Base-by-base conservation (phyloP, 2,329 filamentous ascomycete genomes). In the Hymenotorrendiella dingleyae region DNA sequence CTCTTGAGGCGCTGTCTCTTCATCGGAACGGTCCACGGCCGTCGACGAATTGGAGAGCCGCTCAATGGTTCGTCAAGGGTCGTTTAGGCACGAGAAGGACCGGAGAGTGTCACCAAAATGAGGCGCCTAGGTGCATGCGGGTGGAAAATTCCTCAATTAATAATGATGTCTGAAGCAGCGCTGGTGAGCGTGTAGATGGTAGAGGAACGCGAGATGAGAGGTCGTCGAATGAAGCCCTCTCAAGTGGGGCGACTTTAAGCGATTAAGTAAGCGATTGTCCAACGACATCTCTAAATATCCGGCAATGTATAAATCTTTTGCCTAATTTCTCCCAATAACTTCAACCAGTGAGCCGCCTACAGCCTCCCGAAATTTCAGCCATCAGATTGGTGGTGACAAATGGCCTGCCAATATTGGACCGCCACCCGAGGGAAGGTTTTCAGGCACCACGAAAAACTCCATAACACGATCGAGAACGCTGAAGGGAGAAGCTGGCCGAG, bases 271-370 rank as follows among this genome's bases (percentile, higher is more conserved):
- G 35, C 41, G n/a, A 34, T 21, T 22, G 17, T 21, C n/a, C 22
- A 36, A 24, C 23, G 24, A 14, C 28, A 19, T 17, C 19, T 21
- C 14, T 38, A 22, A 43, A 43, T 43, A 43, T 27, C 43, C 30
- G 43, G 38, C 28, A 45, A 45, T 45, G 19, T 42, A 38, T 6
- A 46, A 10, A 28, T 20, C 30, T 26, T 46, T 46, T 46, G 43
- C 43, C 43, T 46, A 42, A 46, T 26, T 30, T 33, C 33, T 19
- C 24, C 17, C 8, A 33, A 11, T 35, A 33, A 20, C 26, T 22
- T 23, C n/a, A 26, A n/a, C 33, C 14, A 40, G 17, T 16, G 28
- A 32, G 28, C 28, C 28, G 20, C 33, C 20, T 26, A 24, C 20
- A 30, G 17, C 17, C n/a, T n/a, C n/a, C 22, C 29, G 40, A 20